Evolutionary conservation across 2,329 filamentous ascomycete genomes (phyloP).

Genomic region (Aspergillus neotritici): DNA sequence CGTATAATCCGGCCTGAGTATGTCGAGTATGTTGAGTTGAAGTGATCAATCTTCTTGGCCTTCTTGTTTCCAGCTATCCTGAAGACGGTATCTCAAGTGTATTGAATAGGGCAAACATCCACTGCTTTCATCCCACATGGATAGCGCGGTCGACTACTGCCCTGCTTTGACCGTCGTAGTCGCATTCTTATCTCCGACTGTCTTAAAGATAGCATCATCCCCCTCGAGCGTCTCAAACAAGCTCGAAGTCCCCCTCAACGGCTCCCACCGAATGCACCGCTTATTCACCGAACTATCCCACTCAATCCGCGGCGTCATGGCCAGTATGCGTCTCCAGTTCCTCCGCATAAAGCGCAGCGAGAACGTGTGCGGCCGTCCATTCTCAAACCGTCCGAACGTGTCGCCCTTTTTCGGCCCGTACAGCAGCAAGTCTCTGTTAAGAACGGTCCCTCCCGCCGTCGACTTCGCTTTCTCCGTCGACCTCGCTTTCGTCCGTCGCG

Average conservation of each 20-base stretch:
- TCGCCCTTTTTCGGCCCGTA: slow-evolving; percentile 32
- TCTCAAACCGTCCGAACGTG: slow-evolving; percentile 29
- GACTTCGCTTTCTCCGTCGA: no score
- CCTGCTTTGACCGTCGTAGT: no score
- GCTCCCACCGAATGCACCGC: slow-evolving; percentile 28
- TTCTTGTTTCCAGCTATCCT: no score
- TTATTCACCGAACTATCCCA: slow-evolving; percentile 19
- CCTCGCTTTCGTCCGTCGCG: slow-evolving; percentile 20
- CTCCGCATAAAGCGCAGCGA: slow-evolving; percentile 36
- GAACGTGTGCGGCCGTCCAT: slow-evolving; percentile 37
- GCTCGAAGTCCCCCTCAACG: slow-evolving; percentile 9
- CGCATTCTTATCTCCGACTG: no score
- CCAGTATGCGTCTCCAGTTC: slow-evolving; percentile 34
- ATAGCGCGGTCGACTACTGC: no score
- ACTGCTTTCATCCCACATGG: no score
- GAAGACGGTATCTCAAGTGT: no score
- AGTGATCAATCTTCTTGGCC: no score
- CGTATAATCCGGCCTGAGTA: no score
- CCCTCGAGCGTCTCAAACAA: not conserved
- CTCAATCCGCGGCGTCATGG: slow-evolving; percentile 26
- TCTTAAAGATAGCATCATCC: no score
- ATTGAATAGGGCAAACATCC: no score
- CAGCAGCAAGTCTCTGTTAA: slow-evolving; percentile 27
- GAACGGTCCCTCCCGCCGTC: slow-evolving; percentile 3
- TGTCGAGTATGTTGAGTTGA: no score